Percentiles rank a stretch among this genome's conserved stretches.
These are phyloP conservation scores for Tanozyma kutaoensis DNA, from an alignment of 805 yeast genomes.

Conservation along the genomic window DNA sequence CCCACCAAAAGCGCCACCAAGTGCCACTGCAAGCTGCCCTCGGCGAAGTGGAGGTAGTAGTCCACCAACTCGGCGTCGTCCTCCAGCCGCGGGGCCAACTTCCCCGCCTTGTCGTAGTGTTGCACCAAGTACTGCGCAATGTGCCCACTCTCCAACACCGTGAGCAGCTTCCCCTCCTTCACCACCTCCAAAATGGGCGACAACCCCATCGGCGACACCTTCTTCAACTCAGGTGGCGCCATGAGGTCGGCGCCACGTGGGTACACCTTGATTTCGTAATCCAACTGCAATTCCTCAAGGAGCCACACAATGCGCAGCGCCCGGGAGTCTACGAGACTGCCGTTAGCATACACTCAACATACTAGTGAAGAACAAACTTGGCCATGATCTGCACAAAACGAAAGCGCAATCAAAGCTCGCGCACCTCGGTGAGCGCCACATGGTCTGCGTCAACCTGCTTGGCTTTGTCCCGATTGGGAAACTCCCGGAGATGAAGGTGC, in stretches of 20 bases:
- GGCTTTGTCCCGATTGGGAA: too few relatives aligned
- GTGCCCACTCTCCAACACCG: not conserved
- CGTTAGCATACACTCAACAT: slow-evolving; percentile 2
- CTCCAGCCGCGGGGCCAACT: not conserved
- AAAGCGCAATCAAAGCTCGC: too few relatives aligned
- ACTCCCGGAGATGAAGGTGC: too few relatives aligned
- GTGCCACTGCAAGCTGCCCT: slow-evolving; percentile 12
- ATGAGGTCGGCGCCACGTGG: slow-evolving; percentile 10
- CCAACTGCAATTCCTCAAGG: slow-evolving; percentile 19
- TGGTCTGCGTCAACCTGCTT: too few relatives aligned
- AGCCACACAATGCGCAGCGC: slow-evolving; percentile 25
- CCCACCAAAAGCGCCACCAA: slow-evolving; percentile 12
- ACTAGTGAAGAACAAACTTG: too few relatives aligned
- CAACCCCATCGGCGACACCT: slow-evolving; percentile 24
- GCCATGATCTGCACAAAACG: too few relatives aligned
- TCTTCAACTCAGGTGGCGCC: slow-evolving; percentile 20
- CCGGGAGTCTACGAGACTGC: slow-evolving; percentile 20
- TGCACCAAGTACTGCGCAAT: not conserved
- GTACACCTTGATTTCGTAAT: slow-evolving; percentile 20
- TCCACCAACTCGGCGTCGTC: slow-evolving; percentile 8
- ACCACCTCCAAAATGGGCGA: slow-evolving; percentile 13
- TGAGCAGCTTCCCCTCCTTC: slow-evolving; percentile 2
- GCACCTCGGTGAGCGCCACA: too few relatives aligned
- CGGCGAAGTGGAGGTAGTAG: slow-evolving; percentile 13
- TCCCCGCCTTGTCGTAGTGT: not conserved